These are phyloP conservation scores for Lagerstroemia speciosa DNA, from an alignment of 345 rosid genomes.

Conservation along the genomic window DNA sequence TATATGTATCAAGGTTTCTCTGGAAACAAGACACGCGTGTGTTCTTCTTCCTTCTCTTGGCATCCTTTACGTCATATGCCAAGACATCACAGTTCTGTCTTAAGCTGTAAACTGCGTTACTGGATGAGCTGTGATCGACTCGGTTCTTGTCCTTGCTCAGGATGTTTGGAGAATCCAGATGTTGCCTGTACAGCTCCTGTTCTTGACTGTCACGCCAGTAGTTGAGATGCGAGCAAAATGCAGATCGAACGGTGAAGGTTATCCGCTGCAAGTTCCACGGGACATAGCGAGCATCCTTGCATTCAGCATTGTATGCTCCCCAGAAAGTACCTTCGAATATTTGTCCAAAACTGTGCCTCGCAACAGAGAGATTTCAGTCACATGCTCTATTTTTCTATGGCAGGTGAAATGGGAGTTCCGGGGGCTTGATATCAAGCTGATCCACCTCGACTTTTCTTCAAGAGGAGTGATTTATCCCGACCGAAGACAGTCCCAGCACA, in stretches of 20 bases:
- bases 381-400: not conserved
- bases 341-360: not conserved
- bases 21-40: too few species aligned
- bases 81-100: not conserved
- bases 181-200: slow-evolving; percentile 8
- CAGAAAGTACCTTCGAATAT: not conserved
- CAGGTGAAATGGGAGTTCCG: slow-evolving; percentile 9
- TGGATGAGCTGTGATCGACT: not conserved
- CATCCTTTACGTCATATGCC: too few species aligned
- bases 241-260: not conserved
- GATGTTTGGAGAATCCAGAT: slow-evolving; percentile 9
- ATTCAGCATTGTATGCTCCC: not conserved
- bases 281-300: slow-evolving; percentile 1
- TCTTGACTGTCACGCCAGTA: slow-evolving; percentile 5
- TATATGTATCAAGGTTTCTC: too few species aligned
- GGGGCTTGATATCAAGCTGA: slow-evolving; percentile 2
- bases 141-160: not conserved
- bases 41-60: too few species aligned
- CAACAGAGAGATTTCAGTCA: not conserved
- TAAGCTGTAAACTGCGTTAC: not conserved
- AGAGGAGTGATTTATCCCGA: slow-evolving; percentile 11
- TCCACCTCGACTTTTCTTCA: not conserved
- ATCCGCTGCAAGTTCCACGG: slow-evolving; percentile 3
- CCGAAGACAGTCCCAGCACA: not conserved
- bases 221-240: not conserved